Evolutionary conservation across 176 grass and related monocot genomes (phyloP), one percentile per base, ranked within the genome.

Genomic region (Phragmites australis): DNA sequence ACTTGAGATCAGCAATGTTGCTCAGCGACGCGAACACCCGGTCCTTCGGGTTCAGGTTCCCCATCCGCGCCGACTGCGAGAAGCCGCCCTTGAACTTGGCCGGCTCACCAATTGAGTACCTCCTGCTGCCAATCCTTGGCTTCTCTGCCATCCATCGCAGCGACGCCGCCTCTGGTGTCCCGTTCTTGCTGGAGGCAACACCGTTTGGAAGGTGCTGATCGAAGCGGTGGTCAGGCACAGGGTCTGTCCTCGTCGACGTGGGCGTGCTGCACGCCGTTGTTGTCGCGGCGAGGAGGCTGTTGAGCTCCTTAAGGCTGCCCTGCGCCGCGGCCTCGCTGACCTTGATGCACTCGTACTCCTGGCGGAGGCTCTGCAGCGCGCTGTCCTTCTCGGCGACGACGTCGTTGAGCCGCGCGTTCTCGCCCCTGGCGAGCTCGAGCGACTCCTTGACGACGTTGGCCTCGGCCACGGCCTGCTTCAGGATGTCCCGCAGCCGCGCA

Each of bases 391-490:
- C 92, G 37, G 86, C 85, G 55, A 90, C 60, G 3, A 48, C 70
- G 81, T 75, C 88, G 60, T 86, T 77, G 40, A 99, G 85, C 32
- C 87, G 84, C 22, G 81, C 79, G 88, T 93, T 99, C 74, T 95
- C 88, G 14, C 54, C 87, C 49, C 84, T 83, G 65, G 87, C 82
- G 52, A 85, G 83, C 77, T 91, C 79, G 0, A 93, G 85, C 42
- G 82, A 85, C 73, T 99, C 96, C 71, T 91, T 95, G 58, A 93
- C 77, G 39, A 48, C 27, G 42, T 42, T 79, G 18, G 92, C 92
- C 79, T 95, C 96, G 56, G 84, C 90, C 1, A 99, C 88, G 6
- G 96, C 96, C 78, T 99, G 96, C 84, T 99, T 99, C 16, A 99
- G 83, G 52, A 99, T 95, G 61, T 93, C 96, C 27, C 92, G 81